phyloP scores from a whole-genome alignment of 1,139 yeast species.

The Scheffersomyces segobiensis region DNA sequence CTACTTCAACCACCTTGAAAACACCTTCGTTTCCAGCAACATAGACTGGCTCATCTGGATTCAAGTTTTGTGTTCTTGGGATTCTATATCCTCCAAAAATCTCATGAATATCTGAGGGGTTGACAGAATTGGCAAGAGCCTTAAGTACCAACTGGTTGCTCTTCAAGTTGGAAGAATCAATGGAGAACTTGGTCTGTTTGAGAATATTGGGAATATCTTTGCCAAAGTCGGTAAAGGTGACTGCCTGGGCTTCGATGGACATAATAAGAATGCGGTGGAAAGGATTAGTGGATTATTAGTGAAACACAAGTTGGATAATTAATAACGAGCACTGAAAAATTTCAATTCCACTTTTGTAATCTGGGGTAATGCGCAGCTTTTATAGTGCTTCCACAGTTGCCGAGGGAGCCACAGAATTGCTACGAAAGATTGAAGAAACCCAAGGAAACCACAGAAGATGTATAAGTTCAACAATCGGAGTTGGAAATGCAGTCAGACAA shows the following conservation, averaged over 20 bases:
- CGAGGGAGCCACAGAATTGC: background rate
- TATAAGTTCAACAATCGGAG: background rate
- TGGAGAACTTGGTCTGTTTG: conserved; percentile 6
- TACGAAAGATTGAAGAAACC: background rate
- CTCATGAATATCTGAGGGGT: conserved; percentile 46
- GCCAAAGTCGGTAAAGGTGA: conserved; percentile 22
- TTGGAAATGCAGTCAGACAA: background rate
- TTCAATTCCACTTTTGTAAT: background rate
- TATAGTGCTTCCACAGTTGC: background rate
- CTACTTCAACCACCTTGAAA: conserved; percentile 26
- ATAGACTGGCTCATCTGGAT: conserved; percentile 30
- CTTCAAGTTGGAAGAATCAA: conserved; percentile 12
- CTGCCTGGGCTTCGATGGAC: conserved; percentile 21
- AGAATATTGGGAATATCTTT: conserved; percentile 16
- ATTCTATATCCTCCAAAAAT: conserved; percentile 45
- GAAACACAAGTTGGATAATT: background rate
- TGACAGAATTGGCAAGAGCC: conserved; percentile 22
- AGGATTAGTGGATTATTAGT: background rate
- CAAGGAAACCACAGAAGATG: background rate
- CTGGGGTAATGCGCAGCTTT: background rate
- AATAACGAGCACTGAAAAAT: background rate
- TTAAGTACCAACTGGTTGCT: conserved; percentile 16
- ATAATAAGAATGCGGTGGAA: background rate
- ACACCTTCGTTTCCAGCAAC: conserved; percentile 45
- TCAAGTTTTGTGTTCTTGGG: conserved; percentile 34